Percentiles rank a stretch among this genome's conserved stretches.
Conservation (phyloP, 2,329 filamentous ascomycete species). For the Hypoxylon sp. region DNA sequence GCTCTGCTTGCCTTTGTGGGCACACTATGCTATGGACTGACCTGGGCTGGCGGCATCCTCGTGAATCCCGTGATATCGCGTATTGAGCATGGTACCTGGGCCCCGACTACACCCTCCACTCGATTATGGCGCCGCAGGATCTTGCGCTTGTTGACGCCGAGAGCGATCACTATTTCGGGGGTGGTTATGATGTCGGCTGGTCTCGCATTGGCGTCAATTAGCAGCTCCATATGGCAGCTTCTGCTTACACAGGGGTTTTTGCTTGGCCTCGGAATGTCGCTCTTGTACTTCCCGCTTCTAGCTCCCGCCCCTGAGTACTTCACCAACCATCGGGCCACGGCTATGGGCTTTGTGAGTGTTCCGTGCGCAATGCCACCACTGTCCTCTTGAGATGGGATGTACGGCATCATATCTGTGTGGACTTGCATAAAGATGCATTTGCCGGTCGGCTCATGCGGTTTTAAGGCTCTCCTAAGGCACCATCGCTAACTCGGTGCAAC, state of each 20-base stretch:
- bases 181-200: constrained; percentile 60
- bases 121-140: constrained; percentile 47
- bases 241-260: constrained; percentile 62
- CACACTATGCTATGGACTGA: constrained; percentile 64
- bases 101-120: constrained; percentile 37
- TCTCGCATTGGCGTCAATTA: constrained; percentile 60
- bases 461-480: background rate
- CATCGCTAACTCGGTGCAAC: constrained; percentile 24
- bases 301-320: constrained; percentile 66
- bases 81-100: constrained; percentile 55
- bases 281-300: constrained; percentile 62
- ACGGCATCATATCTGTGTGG: background rate
- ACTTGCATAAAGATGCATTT: background rate
- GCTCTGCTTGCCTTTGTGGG: constrained; percentile 65
- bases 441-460: background rate
- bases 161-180: constrained; percentile 59
- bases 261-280: constrained; percentile 61
- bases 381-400: background rate
- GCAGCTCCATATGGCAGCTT: constrained; percentile 58
- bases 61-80: constrained; percentile 65
- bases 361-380: constrained; percentile 8
- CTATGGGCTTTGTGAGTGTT: constrained; percentile 60
- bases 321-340: constrained; percentile 61
- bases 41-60: constrained; percentile 65
- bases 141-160: constrained; percentile 51